These are phyloP conservation scores for Phylloporus rhodoxanthus DNA, from an alignment of 768 basidiomycete species.

Conservation along the genomic window DNA sequence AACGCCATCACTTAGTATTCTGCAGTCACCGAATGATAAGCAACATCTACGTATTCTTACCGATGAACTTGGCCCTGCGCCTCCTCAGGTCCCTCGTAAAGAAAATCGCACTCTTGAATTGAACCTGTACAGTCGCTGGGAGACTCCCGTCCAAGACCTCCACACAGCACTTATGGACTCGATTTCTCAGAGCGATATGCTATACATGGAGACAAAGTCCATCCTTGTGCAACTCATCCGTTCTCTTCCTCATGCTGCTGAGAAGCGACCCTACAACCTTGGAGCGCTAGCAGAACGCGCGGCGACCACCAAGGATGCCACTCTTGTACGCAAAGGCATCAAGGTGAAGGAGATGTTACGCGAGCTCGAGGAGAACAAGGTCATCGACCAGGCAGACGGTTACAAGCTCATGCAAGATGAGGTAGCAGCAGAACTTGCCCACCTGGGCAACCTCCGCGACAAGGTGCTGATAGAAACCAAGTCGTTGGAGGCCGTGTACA, in stretches of 20 bases:
- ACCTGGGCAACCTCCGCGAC: conserved; percentile 93
- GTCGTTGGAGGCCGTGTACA: conserved; percentile 94
- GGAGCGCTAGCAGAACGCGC: conserved; percentile 87
- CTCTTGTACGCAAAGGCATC: conserved; percentile 93
- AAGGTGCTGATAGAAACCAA: conserved; percentile 91
- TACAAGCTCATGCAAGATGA: conserved; percentile 98
- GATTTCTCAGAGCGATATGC: conserved; percentile 95
- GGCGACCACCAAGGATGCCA: conserved; percentile 95
- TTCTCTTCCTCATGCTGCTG: conserved; percentile 79
- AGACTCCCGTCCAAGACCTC: conserved; percentile 97
- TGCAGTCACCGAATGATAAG: conserved; percentile 92
- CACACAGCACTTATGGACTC: conserved; percentile 96
- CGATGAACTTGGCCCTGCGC: conserved; percentile 92
- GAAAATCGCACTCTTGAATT: conserved; percentile 95
- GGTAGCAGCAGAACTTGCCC: conserved; percentile 89
- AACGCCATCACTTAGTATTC: conserved; percentile 1
- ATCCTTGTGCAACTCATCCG: conserved; percentile 98
- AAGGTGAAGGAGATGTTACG: conserved; percentile 99
- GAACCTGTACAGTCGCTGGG: conserved; percentile 94
- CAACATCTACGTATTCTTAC: conserved; percentile 94
- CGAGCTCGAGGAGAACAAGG: conserved; percentile 85
- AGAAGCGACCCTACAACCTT: conserved; percentile 86
- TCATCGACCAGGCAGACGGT: conserved; percentile 77
- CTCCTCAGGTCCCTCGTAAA: conserved; percentile 93
- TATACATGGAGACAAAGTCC: conserved; percentile 99